phyloP scores from a whole-genome alignment of 345 rosid species.

The Pistacia vera region DNA sequence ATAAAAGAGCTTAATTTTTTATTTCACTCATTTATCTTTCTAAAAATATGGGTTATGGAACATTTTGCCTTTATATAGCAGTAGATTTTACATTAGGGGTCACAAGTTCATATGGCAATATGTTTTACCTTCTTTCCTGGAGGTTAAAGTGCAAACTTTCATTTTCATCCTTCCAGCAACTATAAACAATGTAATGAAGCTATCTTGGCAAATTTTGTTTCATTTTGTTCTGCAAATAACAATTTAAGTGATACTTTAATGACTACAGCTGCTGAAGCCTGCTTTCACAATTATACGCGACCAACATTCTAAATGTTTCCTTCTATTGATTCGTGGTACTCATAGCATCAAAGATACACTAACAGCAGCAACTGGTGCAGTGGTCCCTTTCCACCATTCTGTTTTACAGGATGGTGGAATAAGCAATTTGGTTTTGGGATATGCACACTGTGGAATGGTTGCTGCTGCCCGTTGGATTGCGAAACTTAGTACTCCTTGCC shows the following conservation, averaged over 20 bases:
- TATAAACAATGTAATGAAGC: background rate
- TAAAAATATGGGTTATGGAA: background rate
- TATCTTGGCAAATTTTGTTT: background rate
- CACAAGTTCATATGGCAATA: background rate
- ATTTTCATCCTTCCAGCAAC: background rate
- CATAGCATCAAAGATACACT: slow-evolving; percentile 97
- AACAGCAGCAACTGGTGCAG: slow-evolving; percentile 97
- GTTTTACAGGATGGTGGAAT: slow-evolving; percentile 94
- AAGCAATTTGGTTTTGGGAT: slow-evolving; percentile 92
- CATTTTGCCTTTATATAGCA: background rate
- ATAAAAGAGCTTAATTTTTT: background rate
- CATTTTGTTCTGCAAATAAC: background rate
- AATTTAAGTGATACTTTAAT: slow-evolving; percentile 10
- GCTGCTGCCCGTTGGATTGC: slow-evolving; percentile 99
- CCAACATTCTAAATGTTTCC: slow-evolving; percentile 59
- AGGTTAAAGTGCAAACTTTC: background rate
- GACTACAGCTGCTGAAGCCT: slow-evolving; percentile 88
- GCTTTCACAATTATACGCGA: slow-evolving; percentile 91
- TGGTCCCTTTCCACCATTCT: slow-evolving; percentile 98
- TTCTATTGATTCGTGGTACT: slow-evolving; percentile 91
- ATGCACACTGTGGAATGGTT: slow-evolving; percentile 99
- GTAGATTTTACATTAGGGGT: background rate
- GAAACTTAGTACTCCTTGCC: slow-evolving; percentile 79
- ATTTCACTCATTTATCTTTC: background rate
- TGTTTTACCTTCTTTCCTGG: background rate